Conservation (phyloP, 164 flowering plant species). For the Vitis riparia region DNA sequence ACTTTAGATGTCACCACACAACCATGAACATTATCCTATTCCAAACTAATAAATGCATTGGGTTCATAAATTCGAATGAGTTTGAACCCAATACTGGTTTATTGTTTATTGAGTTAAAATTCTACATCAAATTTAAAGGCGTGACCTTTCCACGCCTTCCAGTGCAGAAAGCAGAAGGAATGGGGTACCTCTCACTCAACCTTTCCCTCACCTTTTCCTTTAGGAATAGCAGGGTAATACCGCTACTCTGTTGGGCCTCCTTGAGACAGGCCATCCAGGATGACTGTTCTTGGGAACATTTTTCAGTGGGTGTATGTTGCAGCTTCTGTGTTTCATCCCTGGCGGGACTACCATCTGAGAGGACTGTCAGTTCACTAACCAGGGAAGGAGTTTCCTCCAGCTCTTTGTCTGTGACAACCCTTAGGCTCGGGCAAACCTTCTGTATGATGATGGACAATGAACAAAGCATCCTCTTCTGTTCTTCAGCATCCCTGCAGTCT, state of each 20-base stretch:
- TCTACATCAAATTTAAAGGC: not conserved
- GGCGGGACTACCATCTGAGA: slow-evolving; percentile 24
- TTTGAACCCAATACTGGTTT: not conserved
- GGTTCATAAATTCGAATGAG: not conserved
- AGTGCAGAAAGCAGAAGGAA: slow-evolving; percentile 44
- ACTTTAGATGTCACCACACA: not conserved
- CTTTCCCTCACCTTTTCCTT: slow-evolving; percentile 42
- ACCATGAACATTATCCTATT: not conserved
- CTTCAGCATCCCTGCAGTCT: slow-evolving; percentile 32
- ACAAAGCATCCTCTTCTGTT: slow-evolving; percentile 36
- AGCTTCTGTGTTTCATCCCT: slow-evolving; percentile 18
- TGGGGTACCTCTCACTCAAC: slow-evolving; percentile 80
- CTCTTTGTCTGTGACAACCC: slow-evolving; percentile 52
- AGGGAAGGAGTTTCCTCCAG: slow-evolving; percentile 32
- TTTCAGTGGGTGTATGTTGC: slow-evolving; percentile 11
- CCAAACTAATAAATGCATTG: not conserved
- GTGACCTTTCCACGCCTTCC: slow-evolving; percentile 86
- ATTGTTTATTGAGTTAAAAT: not conserved
- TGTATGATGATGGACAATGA: slow-evolving; percentile 34
- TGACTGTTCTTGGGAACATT: slow-evolving; percentile 25
- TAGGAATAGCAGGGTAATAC: slow-evolving; percentile 15
- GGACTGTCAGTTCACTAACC: slow-evolving; percentile 19
- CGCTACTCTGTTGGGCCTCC: slow-evolving; percentile 29
- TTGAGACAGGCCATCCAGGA: slow-evolving; percentile 18
- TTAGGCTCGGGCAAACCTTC: slow-evolving; percentile 27